Conservation (phyloP, 2,329 filamentous ascomycete genomes). For the Pleoardoris graminearum region DNA sequence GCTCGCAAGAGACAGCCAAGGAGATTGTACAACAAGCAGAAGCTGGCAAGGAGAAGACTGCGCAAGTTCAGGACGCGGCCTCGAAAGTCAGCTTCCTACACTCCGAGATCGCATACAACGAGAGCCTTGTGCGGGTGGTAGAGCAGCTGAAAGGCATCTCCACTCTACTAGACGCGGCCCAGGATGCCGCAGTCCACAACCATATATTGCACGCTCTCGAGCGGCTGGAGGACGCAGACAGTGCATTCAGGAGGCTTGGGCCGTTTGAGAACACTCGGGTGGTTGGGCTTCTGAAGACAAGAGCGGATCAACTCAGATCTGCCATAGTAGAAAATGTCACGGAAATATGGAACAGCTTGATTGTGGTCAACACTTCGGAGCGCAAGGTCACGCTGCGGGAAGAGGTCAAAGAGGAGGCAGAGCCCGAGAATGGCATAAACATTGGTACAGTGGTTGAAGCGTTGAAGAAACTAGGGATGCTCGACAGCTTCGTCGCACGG, state of each 20-base stretch:
- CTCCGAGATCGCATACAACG: conserved; percentile 63
- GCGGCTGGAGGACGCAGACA: conserved; percentile 54
- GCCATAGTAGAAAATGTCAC: conserved; percentile 68
- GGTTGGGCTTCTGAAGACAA: conserved; percentile 66
- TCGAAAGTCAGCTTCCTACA: conserved; percentile 60
- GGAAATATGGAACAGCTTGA: conserved; percentile 70
- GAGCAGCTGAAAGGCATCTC: conserved; percentile 57
- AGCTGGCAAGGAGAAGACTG: conserved; percentile 64
- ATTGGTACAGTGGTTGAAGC: conserved; percentile 43
- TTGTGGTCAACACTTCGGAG: conserved; percentile 63
- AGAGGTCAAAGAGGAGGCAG: conserved; percentile 47
- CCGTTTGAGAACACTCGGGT: conserved; percentile 65
- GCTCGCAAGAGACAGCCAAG: conserved; percentile 75
- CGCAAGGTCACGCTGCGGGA: conserved; percentile 58
- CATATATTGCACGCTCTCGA: conserved; percentile 54
- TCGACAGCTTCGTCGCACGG: conserved; percentile 58
- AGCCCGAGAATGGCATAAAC: conserved; percentile 37
- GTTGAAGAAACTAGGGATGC: conserved; percentile 39
- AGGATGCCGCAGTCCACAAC: conserved; percentile 50
- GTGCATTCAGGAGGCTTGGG: conserved; percentile 62
- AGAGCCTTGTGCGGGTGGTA: conserved; percentile 55
- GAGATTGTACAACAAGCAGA: conserved; percentile 81
- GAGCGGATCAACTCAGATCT: conserved; percentile 67
- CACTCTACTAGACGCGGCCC: conserved; percentile 52
- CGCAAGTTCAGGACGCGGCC: conserved; percentile 64